phyloP scores from a whole-genome alignment of 805 yeast genomes.

The Wickerhamomyces bovis region DNA sequence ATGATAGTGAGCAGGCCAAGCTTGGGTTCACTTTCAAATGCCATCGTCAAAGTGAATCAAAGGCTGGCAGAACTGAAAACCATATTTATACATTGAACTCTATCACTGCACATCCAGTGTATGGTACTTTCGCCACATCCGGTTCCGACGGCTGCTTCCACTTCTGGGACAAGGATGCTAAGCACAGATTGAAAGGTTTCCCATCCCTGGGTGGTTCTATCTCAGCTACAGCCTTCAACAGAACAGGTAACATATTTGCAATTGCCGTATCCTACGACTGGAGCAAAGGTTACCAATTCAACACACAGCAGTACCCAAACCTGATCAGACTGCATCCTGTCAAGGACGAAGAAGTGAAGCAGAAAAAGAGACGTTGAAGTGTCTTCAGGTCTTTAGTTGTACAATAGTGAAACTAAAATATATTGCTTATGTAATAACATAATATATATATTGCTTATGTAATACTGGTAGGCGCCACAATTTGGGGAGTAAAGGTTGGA shows the following conservation, averaged over 20 bases:
- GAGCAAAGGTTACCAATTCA: conserved; percentile 83
- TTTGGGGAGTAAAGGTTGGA: too few relatives aligned
- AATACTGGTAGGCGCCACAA: background rate
- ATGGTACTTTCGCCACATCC: conserved; percentile 89
- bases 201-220: conserved; percentile 65
- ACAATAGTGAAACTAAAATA: background rate
- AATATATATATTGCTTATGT: too few relatives aligned
- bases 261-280: conserved; percentile 93
- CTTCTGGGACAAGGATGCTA: conserved; percentile 94
- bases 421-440: background rate
- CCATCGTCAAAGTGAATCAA: conserved; percentile 67
- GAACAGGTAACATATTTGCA: conserved; percentile 79
- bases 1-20: conserved; percentile 67
- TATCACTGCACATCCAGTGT: conserved; percentile 79
- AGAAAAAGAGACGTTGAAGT: conserved; percentile 29
- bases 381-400: background rate
- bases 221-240: conserved; percentile 73
- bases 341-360: conserved; percentile 79
- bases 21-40: conserved; percentile 88
- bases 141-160: conserved; percentile 93
- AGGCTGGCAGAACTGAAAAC: conserved; percentile 49
- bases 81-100: conserved; percentile 75
- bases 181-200: conserved; percentile 77
- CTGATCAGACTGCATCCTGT: conserved; percentile 77
- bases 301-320: conserved; percentile 69